phyloP scores from a whole-genome alignment of 805 yeast genomes.

The Saccharomycopsis babjevae region DNA sequence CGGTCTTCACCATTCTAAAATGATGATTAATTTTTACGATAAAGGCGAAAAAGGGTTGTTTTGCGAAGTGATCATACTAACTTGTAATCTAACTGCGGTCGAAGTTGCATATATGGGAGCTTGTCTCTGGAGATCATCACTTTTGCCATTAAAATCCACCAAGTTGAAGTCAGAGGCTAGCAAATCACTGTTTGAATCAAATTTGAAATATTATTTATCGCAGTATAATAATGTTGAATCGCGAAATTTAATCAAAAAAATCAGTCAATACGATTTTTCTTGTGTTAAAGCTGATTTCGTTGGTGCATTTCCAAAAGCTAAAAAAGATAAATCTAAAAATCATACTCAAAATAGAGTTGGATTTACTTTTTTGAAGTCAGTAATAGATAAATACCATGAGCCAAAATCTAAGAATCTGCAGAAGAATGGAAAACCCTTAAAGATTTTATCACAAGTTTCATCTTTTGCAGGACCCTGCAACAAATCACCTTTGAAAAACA shows the following conservation, averaged over 20 bases:
- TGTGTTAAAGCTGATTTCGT: constrained; percentile 30
- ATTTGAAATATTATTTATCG: constrained; percentile 25
- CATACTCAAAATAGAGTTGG: background rate
- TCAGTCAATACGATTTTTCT: constrained; percentile 27
- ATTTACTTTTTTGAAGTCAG: constrained; percentile 27
- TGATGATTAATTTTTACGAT: constrained; percentile 33
- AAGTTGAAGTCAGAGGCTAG: constrained; percentile 15
- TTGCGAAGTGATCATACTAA: constrained; percentile 32
- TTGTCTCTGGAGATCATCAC: constrained; percentile 34
- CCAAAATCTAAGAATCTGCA: background rate
- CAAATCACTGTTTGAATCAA: constrained; percentile 24
- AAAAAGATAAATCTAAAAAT: background rate
- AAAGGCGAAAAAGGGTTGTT: constrained; percentile 11
- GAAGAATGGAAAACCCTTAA: constrained; percentile 16
- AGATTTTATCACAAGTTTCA: constrained; percentile 30
- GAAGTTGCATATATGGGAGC: constrained; percentile 34
- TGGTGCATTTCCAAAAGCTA: constrained; percentile 33
- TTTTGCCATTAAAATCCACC: constrained; percentile 18
- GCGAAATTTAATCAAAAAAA: constrained; percentile 17
- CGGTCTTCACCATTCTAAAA: constrained; percentile 37
- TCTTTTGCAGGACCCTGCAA: constrained; percentile 29
- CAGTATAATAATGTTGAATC: constrained; percentile 23
- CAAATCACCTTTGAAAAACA: constrained; percentile 22
- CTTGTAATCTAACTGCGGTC: constrained; percentile 30
- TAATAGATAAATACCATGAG: constrained; percentile 23